Evolutionary conservation across 2,329 filamentous ascomycete genomes (phyloP), one percentile per base, ranked within the genome.

Genomic region (Scedosporium boydii): DNA sequence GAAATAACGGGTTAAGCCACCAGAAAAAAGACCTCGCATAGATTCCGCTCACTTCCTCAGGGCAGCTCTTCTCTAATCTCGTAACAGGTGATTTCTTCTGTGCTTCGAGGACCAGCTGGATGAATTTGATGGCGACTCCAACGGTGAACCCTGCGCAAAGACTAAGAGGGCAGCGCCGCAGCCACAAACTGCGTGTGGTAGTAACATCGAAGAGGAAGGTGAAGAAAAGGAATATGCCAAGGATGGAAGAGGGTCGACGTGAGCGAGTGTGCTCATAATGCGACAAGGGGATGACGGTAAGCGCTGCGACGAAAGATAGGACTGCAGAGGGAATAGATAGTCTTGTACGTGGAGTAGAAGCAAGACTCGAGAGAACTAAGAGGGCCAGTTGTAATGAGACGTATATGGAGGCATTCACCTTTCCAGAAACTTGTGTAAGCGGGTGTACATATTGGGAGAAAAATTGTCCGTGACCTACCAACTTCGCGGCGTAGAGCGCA

Each of bases 1-100:
- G 48, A 60, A 75, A 70, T 1, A 73, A 61, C 5, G 65, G 58
- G 51, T 72, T 73, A 26, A 74, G 57, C 73, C 73, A 75, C 70
- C 70, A 72, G 53, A 74, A 71, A 12, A 74, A 62, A 21, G 44
- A 48, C 44, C 44, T 48, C 44, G 44, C 16, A 16, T 48, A 48
- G 9, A 48, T 48, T 18, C 44, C 44, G 44, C 44, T 48, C 44
- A 48, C 44, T 48, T n/a, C 44, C 44, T 48, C 44, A n/a, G 3
- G 9, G n/a, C 6, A 48, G 18, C 21, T n/a, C 18, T n/a, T 48
- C 16, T 21, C 44, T 9, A 48, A 12, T 7, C 44, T 7, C 9
- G 9, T 14, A 48, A 48, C 18, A 21, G n/a, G 44, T 64, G 6
- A 60, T 21, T 48, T 48, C n/a, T 48, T 3, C 18, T 21, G 18